These are phyloP conservation scores for Pythium phragmiticola DNA, from an alignment of 352 stramenopile genomes.

Conservation along the genomic window DNA sequence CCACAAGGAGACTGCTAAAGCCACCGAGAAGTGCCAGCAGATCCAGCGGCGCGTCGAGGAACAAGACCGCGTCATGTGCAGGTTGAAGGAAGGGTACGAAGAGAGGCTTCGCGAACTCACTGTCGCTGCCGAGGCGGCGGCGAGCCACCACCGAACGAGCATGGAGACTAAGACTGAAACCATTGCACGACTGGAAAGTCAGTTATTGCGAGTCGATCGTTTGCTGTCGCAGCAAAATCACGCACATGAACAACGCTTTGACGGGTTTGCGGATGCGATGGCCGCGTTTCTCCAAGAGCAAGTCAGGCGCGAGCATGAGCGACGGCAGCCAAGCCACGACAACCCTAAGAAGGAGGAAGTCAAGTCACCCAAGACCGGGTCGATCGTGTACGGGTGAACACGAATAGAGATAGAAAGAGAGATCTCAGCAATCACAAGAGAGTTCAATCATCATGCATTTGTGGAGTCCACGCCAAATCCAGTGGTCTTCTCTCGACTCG, in stretches of 20 bases:
- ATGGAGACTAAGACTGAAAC: constrained; percentile 34
- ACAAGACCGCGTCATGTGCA: constrained; percentile 32
- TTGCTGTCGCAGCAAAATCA: constrained; percentile 40
- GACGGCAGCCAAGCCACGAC: constrained; percentile 26
- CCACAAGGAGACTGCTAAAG: constrained; percentile 35
- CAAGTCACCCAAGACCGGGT: background rate
- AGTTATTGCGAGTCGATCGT: constrained; percentile 46
- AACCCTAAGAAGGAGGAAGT: background rate
- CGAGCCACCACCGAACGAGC: constrained; percentile 30
- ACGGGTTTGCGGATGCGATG: constrained; percentile 54
- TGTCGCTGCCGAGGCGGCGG: constrained; percentile 26
- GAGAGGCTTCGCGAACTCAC: constrained; percentile 36
- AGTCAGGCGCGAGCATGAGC: constrained; percentile 41
- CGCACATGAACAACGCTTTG: constrained; percentile 55
- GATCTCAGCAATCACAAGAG: background rate
- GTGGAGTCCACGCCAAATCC: background rate
- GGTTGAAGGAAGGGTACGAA: constrained; percentile 46
- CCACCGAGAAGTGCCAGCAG: constrained; percentile 45
- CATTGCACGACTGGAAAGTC: constrained; percentile 38
- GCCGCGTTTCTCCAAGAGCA: constrained; percentile 55
- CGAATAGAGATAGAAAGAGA: background rate
- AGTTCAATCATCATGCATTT: background rate
- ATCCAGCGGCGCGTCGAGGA: constrained; percentile 42
- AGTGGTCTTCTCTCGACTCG: background rate
- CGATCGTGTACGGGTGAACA: constrained; percentile 10